Base-by-base conservation (phyloP, 331 rosid species). In the Malus hybrid region DNA sequence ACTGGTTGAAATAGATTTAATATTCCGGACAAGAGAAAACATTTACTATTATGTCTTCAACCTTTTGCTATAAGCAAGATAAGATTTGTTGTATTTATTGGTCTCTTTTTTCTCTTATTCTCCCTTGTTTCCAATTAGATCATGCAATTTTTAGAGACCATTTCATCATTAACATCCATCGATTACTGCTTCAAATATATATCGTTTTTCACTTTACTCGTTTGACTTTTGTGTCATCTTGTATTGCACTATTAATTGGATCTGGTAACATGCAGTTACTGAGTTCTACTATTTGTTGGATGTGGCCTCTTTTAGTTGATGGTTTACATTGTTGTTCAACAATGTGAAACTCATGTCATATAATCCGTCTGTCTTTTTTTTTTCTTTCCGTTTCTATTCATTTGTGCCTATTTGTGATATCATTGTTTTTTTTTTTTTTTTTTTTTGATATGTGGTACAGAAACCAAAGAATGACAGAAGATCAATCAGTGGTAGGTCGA, bases 401-500 rank as follows among this genome's bases (percentile, higher is more conserved):
- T 33, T 65, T 3, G 36, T n/a, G 69, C 63, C 39, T 36, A 24
- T 28, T 36, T 11, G 29, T 34, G 34, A 68, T 59, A 31, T 39
- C 67, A 65, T 56, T n/a, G n/a, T 57, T 36, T n/a, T 52, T 57
- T 34, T 19, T 34, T 44, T 16, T 24, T 24, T 24, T 24, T 24
- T 24, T 24, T 24, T 24, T 1, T 24, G 24, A 24, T 24, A 24
- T 24, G 19, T 73, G 82, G 72, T 78, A 65, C 89, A 95, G 99
- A 89, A 95, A 95, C 82, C 99, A 95, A 82, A 92, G 99, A 87
- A 95, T 95, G 99, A 90, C 96, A 6, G 99, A 95, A 82, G 99
- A 95, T 90, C 99, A 95, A 74, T 95, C 99, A 4, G 96, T 95
- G 52, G 76, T 95, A 36, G 99, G 99, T 82, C 92, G 99, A 65